A percentile compares a stretch with the other conserved stretches of the same genome.
Evolutionary conservation across 1,284 basidiomycete genomes (phyloP).

Genomic region (Moesziomyces globuligerus): DNA sequence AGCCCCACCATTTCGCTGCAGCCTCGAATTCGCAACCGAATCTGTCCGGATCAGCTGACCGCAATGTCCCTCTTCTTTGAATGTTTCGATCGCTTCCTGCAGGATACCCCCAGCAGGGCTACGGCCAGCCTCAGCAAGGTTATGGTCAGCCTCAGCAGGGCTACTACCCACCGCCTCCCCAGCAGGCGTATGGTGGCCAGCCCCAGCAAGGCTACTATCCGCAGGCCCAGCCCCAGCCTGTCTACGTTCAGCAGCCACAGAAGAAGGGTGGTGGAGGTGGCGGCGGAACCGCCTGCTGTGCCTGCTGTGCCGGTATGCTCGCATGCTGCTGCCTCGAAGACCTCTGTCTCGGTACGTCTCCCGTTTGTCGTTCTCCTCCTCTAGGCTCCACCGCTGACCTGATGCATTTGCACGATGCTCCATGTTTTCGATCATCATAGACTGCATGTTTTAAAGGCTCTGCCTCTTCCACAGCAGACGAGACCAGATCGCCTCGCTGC

Average conservation of each 20-base stretch:
- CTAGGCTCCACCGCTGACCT: too few relatives aligned
- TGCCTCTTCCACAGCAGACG: too few relatives aligned
- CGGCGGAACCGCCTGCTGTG: slow-evolving; percentile 32
- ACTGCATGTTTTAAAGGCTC: too few relatives aligned
- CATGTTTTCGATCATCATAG: too few relatives aligned
- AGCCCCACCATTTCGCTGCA: too few relatives aligned
- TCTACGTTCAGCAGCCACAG: slow-evolving; percentile 52
- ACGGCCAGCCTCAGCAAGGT: slow-evolving; percentile 24
- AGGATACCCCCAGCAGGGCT: slow-evolving; percentile 48
- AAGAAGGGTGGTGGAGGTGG: slow-evolving; percentile 39
- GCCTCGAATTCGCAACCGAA: not conserved
- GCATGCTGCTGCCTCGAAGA: slow-evolving; percentile 56
- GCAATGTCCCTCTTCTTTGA: not conserved
- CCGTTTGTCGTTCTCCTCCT: too few relatives aligned
- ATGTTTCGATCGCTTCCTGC: not conserved
- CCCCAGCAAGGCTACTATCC: slow-evolving; percentile 51
- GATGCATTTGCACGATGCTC: too few relatives aligned
- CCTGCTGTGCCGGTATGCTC: slow-evolving; percentile 57
- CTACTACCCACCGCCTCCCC: slow-evolving; percentile 54
- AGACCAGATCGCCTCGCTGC: too few relatives aligned
- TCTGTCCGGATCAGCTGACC: not conserved
- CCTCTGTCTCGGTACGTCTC: slow-evolving; percentile 42
- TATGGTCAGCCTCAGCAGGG: slow-evolving; percentile 43
- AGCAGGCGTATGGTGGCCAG: slow-evolving; percentile 56
- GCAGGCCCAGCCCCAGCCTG: slow-evolving; percentile 54